phyloP scores from a whole-genome alignment of 1,139 yeast species.

The Zygoascus sp. region DNA sequence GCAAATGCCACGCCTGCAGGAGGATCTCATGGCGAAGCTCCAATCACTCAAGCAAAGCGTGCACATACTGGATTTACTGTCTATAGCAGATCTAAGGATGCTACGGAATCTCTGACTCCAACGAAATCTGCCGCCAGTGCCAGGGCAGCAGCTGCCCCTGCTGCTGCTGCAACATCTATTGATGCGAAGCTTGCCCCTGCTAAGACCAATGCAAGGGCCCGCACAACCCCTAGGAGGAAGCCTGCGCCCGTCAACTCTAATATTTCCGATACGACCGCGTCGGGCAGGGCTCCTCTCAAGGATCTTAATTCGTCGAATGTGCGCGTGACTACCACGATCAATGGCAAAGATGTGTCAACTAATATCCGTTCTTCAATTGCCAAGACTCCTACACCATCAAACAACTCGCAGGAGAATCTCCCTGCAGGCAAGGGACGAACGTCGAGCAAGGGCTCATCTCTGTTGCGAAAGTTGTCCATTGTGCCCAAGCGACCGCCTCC shows the following conservation, averaged over 20 bases:
- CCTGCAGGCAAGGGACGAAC: slow-evolving; percentile 9
- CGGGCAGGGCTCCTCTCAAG: neutral
- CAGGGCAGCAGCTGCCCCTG: neutral
- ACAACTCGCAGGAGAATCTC: neutral
- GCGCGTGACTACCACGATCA: slow-evolving; percentile 8
- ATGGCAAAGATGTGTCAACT: slow-evolving; percentile 13
- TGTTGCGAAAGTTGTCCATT: slow-evolving; percentile 20
- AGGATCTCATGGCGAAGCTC: neutral
- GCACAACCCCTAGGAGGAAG: neutral
- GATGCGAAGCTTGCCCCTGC: neutral
- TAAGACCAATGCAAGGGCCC: neutral
- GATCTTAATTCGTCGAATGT: slow-evolving; percentile 6
- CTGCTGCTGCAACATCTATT: neutral
- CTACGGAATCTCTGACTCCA: neutral
- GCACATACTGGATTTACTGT: slow-evolving; percentile 11
- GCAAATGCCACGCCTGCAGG: slow-evolving; percentile 9
- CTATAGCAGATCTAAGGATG: neutral
- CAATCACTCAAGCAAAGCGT: neutral
- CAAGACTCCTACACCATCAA: neutral
- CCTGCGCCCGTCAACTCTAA: neutral
- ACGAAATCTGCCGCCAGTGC: neutral
- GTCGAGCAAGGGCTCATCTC: slow-evolving; percentile 15
- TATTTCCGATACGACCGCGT: neutral
- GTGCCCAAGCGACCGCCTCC: slow-evolving; percentile 25
- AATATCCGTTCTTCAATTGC: slow-evolving; percentile 9